phyloP scores from a whole-genome alignment of 352 stramenopile species.

The Globisporangium okanoganense region DNA sequence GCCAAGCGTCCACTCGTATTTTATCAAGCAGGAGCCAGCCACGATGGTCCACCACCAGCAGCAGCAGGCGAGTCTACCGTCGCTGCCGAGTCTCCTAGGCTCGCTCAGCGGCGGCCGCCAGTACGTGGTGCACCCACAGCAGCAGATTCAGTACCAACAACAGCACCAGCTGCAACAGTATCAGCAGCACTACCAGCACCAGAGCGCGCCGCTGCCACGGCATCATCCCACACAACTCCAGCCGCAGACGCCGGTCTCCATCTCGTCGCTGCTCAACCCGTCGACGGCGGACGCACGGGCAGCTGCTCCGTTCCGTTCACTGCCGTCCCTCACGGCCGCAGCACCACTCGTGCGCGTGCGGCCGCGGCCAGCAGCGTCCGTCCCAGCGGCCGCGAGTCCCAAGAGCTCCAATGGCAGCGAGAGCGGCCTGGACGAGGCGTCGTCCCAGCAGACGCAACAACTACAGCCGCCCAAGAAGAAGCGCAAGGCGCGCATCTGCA shows the following conservation, averaged over 20 bases:
- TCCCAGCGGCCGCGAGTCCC: neutral
- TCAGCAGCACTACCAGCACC: neutral
- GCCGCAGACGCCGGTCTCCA: slow-evolving; percentile 4
- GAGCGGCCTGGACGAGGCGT: neutral
- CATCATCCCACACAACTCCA: neutral
- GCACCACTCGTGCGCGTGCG: neutral
- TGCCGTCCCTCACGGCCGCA: neutral
- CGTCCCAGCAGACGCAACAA: neutral
- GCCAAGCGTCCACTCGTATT: slow-evolving; percentile 10
- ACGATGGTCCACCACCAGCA: neutral
- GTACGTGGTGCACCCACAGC: neutral
- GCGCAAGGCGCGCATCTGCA: slow-evolving; percentile 38
- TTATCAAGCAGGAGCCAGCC: slow-evolving; percentile 13
- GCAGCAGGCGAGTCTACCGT: slow-evolving; percentile 8
- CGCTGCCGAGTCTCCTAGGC: slow-evolving; percentile 13
- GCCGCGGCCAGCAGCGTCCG: neutral
- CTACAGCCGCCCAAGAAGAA: slow-evolving; percentile 29
- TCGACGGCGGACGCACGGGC: neutral
- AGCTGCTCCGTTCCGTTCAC: neutral
- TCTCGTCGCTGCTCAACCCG: slow-evolving; percentile 15
- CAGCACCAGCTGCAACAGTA: neutral
- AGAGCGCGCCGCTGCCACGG: neutral
- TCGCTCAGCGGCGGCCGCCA: neutral
- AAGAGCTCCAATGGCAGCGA: slow-evolving; percentile 3
- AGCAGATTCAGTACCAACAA: neutral